phyloP scores from a whole-genome alignment of 192 early-diverging fungal genomes.

The Backusella macrospora region DNA sequence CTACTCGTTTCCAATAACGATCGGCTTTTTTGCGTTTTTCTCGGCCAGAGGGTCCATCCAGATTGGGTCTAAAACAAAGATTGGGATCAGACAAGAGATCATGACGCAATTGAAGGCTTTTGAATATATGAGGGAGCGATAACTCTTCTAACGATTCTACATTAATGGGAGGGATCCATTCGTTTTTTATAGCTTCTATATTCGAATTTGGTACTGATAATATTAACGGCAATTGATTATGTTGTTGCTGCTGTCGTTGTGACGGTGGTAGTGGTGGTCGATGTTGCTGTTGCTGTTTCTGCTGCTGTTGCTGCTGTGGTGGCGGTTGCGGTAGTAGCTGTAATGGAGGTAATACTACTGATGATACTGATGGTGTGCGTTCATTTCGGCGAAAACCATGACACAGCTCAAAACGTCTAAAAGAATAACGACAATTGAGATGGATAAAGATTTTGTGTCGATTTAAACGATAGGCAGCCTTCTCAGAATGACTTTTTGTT shows the following conservation, averaged over 20 bases:
- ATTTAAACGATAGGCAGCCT: neutral
- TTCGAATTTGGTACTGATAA: neutral
- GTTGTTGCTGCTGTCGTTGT: neutral
- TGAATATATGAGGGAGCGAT: conserved; percentile 79
- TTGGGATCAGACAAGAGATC: conserved; percentile 89
- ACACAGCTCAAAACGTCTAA: neutral
- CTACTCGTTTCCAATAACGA: conserved; percentile 75
- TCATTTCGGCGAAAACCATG: neutral
- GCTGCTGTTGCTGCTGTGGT: neutral
- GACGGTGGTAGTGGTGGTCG: neutral
- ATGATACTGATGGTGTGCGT: neutral
- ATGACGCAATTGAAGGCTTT: conserved; percentile 84
- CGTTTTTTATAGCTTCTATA: neutral
- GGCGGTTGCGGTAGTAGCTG: neutral
- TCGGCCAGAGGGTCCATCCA: conserved; percentile 50
- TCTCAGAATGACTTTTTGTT: neutral
- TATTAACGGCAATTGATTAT: neutral
- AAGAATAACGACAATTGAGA: conserved; percentile 1
- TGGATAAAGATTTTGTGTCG: neutral
- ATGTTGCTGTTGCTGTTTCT: neutral
- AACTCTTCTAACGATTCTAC: conserved; percentile 85
- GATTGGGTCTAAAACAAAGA: conserved; percentile 86
- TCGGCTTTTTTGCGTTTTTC: conserved; percentile 63
- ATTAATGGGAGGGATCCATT: conserved; percentile 68
- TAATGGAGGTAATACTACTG: neutral